phyloP scores from a whole-genome alignment of 208 protist species.

The Entamoeba moshkovskii region DNA sequence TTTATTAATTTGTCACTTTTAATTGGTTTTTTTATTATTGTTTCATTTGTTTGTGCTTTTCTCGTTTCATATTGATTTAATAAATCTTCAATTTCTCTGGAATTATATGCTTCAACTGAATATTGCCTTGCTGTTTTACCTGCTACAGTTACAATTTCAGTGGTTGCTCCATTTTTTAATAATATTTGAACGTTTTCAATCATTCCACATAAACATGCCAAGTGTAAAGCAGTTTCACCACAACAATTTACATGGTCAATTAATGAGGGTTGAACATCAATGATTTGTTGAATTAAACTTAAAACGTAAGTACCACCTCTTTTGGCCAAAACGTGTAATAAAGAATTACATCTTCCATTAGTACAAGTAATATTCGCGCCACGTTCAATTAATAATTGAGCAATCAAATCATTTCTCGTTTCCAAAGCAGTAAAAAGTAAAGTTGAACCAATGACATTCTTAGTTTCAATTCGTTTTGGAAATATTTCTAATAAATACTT shows the following conservation, averaged over 20 bases:
- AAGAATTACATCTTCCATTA: not conserved
- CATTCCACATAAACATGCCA: not conserved
- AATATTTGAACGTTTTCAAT: not conserved
- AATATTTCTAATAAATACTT: not conserved
- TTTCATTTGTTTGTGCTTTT: too few species aligned
- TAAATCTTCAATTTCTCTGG: not conserved
- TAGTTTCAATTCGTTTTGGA: not conserved
- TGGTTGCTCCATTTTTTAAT: not conserved
- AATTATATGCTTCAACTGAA: not conserved
- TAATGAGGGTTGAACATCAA: not conserved
- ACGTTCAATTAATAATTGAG: not conserved
- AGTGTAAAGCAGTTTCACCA: not conserved
- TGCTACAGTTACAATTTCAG: not conserved
- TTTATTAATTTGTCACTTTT: too few species aligned
- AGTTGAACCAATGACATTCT: not conserved
- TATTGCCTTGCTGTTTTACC: not conserved
- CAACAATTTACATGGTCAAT: not conserved
- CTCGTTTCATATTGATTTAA: too few species aligned
- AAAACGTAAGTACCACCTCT: not conserved
- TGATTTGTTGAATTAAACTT: not conserved
- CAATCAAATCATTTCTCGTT: not conserved
- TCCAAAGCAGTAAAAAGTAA: not conserved
- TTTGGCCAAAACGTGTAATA: not conserved
- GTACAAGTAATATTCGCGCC: not conserved
- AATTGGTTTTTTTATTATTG: too few species aligned